Base-by-base conservation (phyloP, 371 early-diverging fungal genomes). In the Mortierella sp. region DNA sequence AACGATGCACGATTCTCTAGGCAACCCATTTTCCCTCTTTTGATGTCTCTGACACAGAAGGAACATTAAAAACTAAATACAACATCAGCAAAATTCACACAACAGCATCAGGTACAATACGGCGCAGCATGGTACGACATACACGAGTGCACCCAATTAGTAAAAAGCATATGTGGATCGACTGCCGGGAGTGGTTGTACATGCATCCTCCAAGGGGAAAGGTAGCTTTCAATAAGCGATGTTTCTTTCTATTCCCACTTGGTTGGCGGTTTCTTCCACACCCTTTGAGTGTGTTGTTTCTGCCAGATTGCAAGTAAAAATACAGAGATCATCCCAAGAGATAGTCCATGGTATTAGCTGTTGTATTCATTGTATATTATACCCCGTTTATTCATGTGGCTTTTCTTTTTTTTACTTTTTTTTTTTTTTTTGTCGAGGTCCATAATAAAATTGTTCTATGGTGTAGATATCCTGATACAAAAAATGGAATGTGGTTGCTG, bases 1-100 rank as follows among this genome's bases (percentile, higher is more conserved):
- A 28, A 32, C 55, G 61, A 11, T 75, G 76, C 63, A 70, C 16
- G 30, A 64, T 78, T 40, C 64, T 75, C 5, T 74, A 40, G 14
- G 20, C 49, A 20, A 18, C 49, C 20, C 49, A 47, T 18, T 47
- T 20, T 20, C 49, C 5, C 5, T 47, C 49, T 47, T 43, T 47
- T 20, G 49, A 1, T 20, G 49, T 47, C 49, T 20, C 20, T 47
- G 49, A 47, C 20, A 47, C 49, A 47, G 49, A 18, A 47, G 20
- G 20, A 47, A 1, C 49, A 47, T 14, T 40, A 47, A 47, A 9
- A 47, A 47, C 14, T 47, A 47, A 10, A 1, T 5, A 47, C 20
- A 47, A 20, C 5, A 47, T 20, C 14, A 47, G 14, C 49, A 47
- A 47, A 10, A 47, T 18, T 47, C 14, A 47, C 49, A 47, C 49